Evolutionary conservation across 768 basidiomycete species (phyloP), one percentile per base, ranked within the genome.

Genomic region (Myochromella boudieri): DNA sequence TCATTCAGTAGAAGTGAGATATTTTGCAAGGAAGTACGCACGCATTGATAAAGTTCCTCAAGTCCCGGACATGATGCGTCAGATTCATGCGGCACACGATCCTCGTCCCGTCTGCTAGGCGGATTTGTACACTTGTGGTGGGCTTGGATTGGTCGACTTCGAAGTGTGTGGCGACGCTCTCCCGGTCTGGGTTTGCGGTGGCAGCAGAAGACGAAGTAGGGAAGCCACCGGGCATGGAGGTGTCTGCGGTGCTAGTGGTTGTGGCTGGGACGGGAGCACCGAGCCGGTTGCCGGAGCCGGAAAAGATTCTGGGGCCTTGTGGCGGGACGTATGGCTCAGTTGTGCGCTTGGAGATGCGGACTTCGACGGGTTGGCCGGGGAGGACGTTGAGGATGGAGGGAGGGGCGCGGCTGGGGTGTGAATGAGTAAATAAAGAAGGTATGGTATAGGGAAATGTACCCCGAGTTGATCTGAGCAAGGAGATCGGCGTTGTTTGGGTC

Each of bases 51-150:
- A 91, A 94, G 56, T 75, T 82, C 48, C 92, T 72, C 42, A 97
- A 76, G 61, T 97, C 92, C 14, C 78, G 76, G 2, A 97, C 84
- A 0, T 89, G 95, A 60, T 97, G 93, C 2, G 85, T 86, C 49
- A 92, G 69, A 64, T 98, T 98, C 86, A 95, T 90, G 43, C 90
- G 75, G 34, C 81, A 82, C 3, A 89, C 84, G 61, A 95, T 78
- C 89, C 91, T 80, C 14, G 91, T 89, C 7, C 95, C 95, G 66
- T 95, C 94, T 8, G 89, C 91, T 44, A 98, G 61, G 44, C 97
- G 75, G 47, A 98, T 79, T 70, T 97, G 97, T 9, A 98, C 74
- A 63, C 83, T 91, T 32, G 95, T 97, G 37, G 84, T 87, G 4
- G 95, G 95, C 63, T 77, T 72, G 12, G 69, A 78, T 63, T 81